Evolutionary conservation across 2,329 filamentous ascomycete species (phyloP).

Genomic region (Cercospora zeina): DNA sequence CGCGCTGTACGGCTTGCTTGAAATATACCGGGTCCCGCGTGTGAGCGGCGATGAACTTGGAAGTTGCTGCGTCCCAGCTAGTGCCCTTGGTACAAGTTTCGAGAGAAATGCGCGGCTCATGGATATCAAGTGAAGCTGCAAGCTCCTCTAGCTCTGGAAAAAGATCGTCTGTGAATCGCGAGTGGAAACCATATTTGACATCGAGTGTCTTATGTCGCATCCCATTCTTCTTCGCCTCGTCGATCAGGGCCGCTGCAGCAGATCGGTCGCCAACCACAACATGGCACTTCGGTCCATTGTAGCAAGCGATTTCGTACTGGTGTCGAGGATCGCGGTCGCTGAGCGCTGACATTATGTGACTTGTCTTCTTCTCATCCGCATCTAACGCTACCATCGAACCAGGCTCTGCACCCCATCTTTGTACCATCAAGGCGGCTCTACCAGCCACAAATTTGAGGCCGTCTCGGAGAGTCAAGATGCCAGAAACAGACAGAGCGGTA

Average conservation of each 20-base stretch:
- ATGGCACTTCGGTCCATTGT: slow-evolving; percentile 20
- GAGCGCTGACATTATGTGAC: neutral
- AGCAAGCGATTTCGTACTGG: slow-evolving; percentile 22
- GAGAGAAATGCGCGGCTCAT: slow-evolving; percentile 8
- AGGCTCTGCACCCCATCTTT: slow-evolving; percentile 16
- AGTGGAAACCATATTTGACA: slow-evolving; percentile 25
- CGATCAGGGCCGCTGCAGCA: neutral
- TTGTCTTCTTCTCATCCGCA: slow-evolving; percentile 3
- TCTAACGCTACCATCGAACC: slow-evolving; percentile 24
- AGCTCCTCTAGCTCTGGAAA: slow-evolving; percentile 7
- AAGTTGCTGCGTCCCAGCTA: neutral
- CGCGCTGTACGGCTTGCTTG: slow-evolving; percentile 12
- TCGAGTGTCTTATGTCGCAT: slow-evolving; percentile 19
- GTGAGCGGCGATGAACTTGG: slow-evolving; percentile 13
- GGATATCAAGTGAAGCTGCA: slow-evolving; percentile 12
- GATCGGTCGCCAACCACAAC: slow-evolving; percentile 12
- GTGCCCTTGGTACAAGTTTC: slow-evolving; percentile 8
- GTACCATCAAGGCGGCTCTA: slow-evolving; percentile 16
- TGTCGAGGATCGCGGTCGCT: neutral
- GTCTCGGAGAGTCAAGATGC: slow-evolving; percentile 16
- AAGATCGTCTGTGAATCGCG: slow-evolving; percentile 19
- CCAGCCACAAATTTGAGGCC: slow-evolving; percentile 16
- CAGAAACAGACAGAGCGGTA: slow-evolving; percentile 16
- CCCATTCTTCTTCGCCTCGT: neutral
- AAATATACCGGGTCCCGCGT: slow-evolving; percentile 22